Base-by-base conservation (phyloP, 106 monocot species). In the Dioscorea alata region DNA sequence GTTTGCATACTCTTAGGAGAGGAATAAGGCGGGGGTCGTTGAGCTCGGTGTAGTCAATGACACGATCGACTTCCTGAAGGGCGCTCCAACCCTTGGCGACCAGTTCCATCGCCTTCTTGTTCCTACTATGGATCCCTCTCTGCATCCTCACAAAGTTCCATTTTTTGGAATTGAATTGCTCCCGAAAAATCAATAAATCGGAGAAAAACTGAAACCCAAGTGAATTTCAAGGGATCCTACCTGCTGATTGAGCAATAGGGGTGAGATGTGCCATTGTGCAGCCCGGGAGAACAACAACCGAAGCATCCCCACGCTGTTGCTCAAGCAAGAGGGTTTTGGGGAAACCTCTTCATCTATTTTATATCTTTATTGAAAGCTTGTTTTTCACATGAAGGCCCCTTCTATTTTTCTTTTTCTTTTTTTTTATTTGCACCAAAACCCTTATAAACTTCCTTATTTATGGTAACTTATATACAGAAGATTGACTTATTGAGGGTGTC, bases 81-180 rank as follows among this genome's bases (percentile, higher is more conserved):
- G 96, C 86, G 49, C 88, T 92, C 91, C 91, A 92, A 4, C 96
- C 96, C 64, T 84, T 86, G 4, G 96, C 96, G n/a, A 96, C 84
- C 59, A 96, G 60, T 63, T 91, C 92, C 96, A 96, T 96, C 17
- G 96, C 92, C 58, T 88, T 80, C 80, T 92, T 96, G 79, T 96
- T 96, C 64, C 91, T 71, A 74, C 82, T 80, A 61, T 96, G 96
- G 16, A 96, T 84, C 66, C 82, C 70, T 69, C 96, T 89, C 91
- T 96, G 69, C 61, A 54, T 23, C 20, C 28, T 58, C 22, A 58
- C 8, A 42, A 42, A 42, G 42, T 42, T 42, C 42, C 42, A 42
- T 42, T 42, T 42, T 42, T 42, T 42, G 5, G 10, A 42, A 10
- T 42, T 42, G 9, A 10, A 42, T 3, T 42, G 10, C 42, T 42